These are phyloP conservation scores for Populus tomentosa DNA, from an alignment of 441 rosid species.

Conservation along the genomic window DNA sequence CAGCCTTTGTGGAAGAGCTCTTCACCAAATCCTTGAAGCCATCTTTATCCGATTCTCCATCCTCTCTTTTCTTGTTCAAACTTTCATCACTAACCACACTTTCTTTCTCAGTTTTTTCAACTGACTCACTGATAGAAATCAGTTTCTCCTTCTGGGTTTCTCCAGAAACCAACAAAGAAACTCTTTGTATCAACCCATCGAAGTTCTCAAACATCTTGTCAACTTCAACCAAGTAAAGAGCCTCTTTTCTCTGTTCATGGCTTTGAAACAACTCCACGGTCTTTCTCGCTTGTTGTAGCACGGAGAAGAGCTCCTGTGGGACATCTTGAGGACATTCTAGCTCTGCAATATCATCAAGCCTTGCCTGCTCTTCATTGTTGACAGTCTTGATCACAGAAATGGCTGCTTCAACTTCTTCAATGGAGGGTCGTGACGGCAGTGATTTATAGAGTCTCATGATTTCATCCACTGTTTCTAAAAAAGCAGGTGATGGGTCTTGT, in stretches of 20 bases:
- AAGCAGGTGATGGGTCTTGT: conserved; percentile 35
- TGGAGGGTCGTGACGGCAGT: conserved; percentile 53
- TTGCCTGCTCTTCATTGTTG: conserved; percentile 34
- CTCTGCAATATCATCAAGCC: conserved; percentile 44
- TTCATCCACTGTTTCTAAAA: conserved; percentile 43
- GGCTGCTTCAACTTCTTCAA: conserved; percentile 65
- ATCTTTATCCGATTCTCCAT: conserved; percentile 23
- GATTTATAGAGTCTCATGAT: conserved; percentile 50
- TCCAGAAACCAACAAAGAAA: conserved; percentile 47
- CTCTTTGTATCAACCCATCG: conserved; percentile 50
- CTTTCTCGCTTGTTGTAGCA: conserved; percentile 37
- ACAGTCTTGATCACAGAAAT: conserved; percentile 37
- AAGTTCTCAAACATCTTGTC: conserved; percentile 43
- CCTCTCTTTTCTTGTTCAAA: conserved; percentile 24
- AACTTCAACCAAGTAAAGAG: conserved; percentile 41
- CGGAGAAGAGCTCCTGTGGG: conserved; percentile 42
- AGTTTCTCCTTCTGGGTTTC: conserved; percentile 27
- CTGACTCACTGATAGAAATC: conserved; percentile 18
- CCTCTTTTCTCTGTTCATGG: conserved; percentile 53
- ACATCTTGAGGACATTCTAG: conserved; percentile 32
- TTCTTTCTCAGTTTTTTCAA: conserved; percentile 27
- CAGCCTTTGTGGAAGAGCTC: conserved; percentile 37
- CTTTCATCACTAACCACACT: conserved; percentile 20
- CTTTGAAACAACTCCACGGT: conserved; percentile 41
- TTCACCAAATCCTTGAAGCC: conserved; percentile 27